A percentile compares a stretch with the other conserved stretches of the same genome.
Evolutionary conservation across 352 stramenopile genomes (phyloP).

Genomic region (Globisporangium canariense): DNA sequence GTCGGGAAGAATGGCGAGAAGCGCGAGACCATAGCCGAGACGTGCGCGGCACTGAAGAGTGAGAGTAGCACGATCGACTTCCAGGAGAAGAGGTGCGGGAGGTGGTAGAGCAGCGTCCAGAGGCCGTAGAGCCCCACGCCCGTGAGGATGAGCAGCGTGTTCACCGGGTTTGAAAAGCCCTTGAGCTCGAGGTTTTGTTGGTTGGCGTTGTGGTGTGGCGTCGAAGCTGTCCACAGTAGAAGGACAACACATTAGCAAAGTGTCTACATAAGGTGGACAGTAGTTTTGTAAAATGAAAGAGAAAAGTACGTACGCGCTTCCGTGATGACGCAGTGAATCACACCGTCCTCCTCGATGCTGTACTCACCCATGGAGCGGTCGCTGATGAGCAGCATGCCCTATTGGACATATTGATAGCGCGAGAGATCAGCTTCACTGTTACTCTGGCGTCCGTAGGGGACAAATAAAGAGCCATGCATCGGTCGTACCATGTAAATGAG

Average conservation of each 20-base stretch:
- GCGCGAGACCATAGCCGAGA: constrained; percentile 52
- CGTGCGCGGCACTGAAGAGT: constrained; percentile 55
- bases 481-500: constrained; percentile 72
- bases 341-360: constrained; percentile 66
- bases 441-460: background rate
- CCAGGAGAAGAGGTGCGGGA: constrained; percentile 74
- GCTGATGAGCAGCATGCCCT: constrained; percentile 67
- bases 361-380: constrained; percentile 73
- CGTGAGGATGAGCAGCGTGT: constrained; percentile 58
- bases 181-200: constrained; percentile 50
- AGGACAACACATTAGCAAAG: constrained; percentile 11
- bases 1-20: constrained; percentile 25
- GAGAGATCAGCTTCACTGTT: background rate
- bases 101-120: constrained; percentile 81
- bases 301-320: constrained; percentile 46
- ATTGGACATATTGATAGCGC: background rate
- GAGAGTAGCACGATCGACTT: constrained; percentile 67
- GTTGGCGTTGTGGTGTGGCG: constrained; percentile 37
- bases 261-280: constrained; percentile 13
- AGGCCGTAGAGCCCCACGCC: constrained; percentile 66
- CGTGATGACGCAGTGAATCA: constrained; percentile 76
- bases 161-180: constrained; percentile 46
- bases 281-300: constrained; percentile 2
- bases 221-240: constrained; percentile 24
- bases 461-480: background rate